A percentile compares a stretch with the other conserved stretches of the same genome.
These are phyloP conservation scores for Stylosanthes scabra DNA, from an alignment of 331 rosid genomes.

Conservation along the genomic window DNA sequence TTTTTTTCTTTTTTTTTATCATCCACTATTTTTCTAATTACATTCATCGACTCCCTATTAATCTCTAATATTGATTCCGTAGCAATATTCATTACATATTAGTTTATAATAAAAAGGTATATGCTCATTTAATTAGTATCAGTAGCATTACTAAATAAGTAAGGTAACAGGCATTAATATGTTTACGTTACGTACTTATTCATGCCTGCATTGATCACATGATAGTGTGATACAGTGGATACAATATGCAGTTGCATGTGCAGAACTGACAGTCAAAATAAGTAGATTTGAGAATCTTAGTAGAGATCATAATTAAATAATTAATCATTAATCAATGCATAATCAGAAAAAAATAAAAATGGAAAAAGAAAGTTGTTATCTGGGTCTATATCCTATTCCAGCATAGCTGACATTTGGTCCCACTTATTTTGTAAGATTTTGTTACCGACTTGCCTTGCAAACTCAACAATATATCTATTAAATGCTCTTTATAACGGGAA, in stretches of 20 bases:
- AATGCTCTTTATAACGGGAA: too few relatives aligned
- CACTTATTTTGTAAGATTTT: not conserved
- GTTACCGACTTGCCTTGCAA: not conserved
- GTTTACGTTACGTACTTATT: not conserved
- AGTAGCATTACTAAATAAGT: too few relatives aligned
- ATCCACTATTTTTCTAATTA: too few relatives aligned
- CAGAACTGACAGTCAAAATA: slow-evolving; percentile 22
- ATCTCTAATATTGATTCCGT: too few relatives aligned
- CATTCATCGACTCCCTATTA: too few relatives aligned
- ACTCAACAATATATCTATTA: too few relatives aligned
- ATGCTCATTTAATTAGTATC: too few relatives aligned
- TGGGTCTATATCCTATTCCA: slow-evolving; percentile 3
- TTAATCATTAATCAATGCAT: not conserved
- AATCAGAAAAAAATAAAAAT: not conserved
- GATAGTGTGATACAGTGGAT: too few relatives aligned
- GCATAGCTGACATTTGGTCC: not conserved
- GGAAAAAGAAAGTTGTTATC: not conserved
- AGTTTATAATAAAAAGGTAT: too few relatives aligned
- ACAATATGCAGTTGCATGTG: slow-evolving; percentile 33
- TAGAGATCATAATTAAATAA: not conserved
- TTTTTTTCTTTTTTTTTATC: too few relatives aligned
- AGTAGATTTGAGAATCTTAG: not conserved
- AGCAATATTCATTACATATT: too few relatives aligned
- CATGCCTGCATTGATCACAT: slow-evolving; percentile 44
- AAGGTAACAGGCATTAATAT: too few relatives aligned